Conservation (phyloP, 2,329 filamentous ascomycete species). For the Clarireedia hainanense region DNA sequence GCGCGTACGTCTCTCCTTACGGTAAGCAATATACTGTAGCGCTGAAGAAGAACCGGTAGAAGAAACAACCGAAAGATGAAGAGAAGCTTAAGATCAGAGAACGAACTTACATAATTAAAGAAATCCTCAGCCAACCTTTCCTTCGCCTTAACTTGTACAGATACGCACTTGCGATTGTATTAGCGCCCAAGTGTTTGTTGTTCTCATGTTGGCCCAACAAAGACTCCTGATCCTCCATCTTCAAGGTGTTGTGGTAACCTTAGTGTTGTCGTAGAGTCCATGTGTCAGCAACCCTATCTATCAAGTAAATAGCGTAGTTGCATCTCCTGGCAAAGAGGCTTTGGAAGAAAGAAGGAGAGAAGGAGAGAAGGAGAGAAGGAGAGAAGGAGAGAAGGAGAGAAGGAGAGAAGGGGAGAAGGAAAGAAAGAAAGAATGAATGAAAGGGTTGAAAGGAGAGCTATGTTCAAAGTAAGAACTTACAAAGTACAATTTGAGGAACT, state of each 20-base stretch:
- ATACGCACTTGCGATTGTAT: neutral
- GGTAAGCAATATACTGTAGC: neutral
- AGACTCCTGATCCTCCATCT: slow-evolving; percentile 9
- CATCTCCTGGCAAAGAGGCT: no score
- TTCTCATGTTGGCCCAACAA: neutral
- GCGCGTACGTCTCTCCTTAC: neutral
- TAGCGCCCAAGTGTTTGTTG: neutral
- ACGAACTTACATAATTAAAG: slow-evolving; percentile 2
- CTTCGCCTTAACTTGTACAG: neutral
- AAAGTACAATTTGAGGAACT: no score
- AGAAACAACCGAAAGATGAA: neutral
- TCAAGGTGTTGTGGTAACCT: neutral
- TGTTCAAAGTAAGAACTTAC: no score
- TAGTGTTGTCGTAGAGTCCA: no score
- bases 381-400: no score
- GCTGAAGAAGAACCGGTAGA: neutral
- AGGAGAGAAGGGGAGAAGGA: no score
- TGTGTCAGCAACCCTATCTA: neutral
- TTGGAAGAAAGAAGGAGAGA: no score
- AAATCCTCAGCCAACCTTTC: neutral
- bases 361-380: no score
- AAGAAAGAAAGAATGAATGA: no score
- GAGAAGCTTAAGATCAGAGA: neutral
- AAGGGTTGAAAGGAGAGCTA: no score
- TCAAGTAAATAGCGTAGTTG: neutral